Conservation (phyloP, 805 yeast genomes). For the Kodamaea hsintzibuensis region DNA sequence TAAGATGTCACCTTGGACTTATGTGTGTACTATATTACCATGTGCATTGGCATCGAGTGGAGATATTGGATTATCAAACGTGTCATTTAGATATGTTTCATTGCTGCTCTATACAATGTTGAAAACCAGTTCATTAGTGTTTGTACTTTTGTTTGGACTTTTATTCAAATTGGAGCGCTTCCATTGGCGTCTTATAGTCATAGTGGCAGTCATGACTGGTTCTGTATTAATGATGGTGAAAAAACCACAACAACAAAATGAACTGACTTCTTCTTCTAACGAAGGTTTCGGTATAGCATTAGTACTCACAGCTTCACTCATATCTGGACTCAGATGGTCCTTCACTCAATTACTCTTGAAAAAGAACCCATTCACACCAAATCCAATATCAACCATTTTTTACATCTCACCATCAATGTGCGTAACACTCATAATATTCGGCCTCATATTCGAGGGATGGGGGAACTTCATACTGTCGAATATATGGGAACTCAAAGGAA, state of each 20-base stretch:
- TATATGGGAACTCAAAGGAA: slow-evolving; percentile 67
- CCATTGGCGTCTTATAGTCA: slow-evolving; percentile 62
- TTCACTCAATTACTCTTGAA: slow-evolving; percentile 81
- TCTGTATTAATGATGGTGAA: slow-evolving; percentile 91
- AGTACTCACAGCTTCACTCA: slow-evolving; percentile 74
- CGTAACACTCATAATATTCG: slow-evolving; percentile 57
- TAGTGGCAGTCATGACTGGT: slow-evolving; percentile 74
- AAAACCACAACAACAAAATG: slow-evolving; percentile 19
- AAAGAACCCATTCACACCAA: slow-evolving; percentile 55
- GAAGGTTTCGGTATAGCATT: slow-evolving; percentile 61
- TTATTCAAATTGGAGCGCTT: slow-evolving; percentile 75
- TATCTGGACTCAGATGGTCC: slow-evolving; percentile 94
- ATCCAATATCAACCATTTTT: slow-evolving; percentile 82
- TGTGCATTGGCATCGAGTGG: slow-evolving; percentile 88
- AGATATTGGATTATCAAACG: slow-evolving; percentile 91
- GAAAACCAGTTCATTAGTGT: slow-evolving; percentile 83
- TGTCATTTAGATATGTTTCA: slow-evolving; percentile 75
- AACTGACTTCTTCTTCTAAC: slow-evolving; percentile 16
- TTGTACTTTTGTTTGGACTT: slow-evolving; percentile 87
- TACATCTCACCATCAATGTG: slow-evolving; percentile 87
- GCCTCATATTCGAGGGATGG: slow-evolving; percentile 71
- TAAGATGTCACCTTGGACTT: slow-evolving; percentile 24
- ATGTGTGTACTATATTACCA: slow-evolving; percentile 64
- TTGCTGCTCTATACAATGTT: slow-evolving; percentile 89
- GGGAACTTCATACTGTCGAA: slow-evolving; percentile 48